Evolutionary conservation across 2,329 filamentous ascomycete species (phyloP).

Genomic region (Paracoccidioides brasiliensis): DNA sequence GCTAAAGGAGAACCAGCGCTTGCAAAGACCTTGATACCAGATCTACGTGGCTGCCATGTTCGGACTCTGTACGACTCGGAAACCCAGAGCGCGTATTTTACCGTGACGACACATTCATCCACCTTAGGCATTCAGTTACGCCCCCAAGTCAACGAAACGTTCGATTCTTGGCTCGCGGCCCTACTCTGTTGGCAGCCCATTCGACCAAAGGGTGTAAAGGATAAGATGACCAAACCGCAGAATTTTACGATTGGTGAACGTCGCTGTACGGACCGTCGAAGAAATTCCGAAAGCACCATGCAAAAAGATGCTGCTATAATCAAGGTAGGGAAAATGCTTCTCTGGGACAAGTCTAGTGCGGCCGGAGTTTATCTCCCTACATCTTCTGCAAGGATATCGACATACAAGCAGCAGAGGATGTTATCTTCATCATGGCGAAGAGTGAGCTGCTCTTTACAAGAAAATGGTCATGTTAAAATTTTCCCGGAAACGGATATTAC

Average conservation of each 20-base stretch:
- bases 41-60: conserved; percentile 38
- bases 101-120: conserved; percentile 36
- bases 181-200: conserved; percentile 40
- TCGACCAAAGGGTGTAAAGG: conserved; percentile 36
- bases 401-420: conserved; percentile 43
- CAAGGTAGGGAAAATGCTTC: conserved; percentile 80
- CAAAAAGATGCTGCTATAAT: conserved; percentile 71
- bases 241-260: conserved; percentile 32
- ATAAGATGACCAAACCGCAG: conserved; percentile 39
- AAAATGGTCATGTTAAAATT: conserved; percentile 88
- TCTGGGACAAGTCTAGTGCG: conserved; percentile 70
- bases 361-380: conserved; percentile 24
- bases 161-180: conserved; percentile 41
- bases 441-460: conserved; percentile 85
- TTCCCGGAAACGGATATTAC: conserved; percentile 74
- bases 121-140: conserved; percentile 35
- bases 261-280: conserved; percentile 30
- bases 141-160: conserved; percentile 38
- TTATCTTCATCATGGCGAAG: conserved; percentile 62
- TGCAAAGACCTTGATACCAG: conserved; percentile 37
- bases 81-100: conserved; percentile 34
- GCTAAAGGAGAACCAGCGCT: conserved; percentile 37
- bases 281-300: conserved; percentile 36
- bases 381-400: conserved; percentile 33
- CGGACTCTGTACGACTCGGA: conserved; percentile 36